Percentiles rank a stretch among this genome's conserved stretches.
Evolutionary conservation across 2,329 filamentous ascomycete species (phyloP).

Genomic region (Periconia digitata): DNA sequence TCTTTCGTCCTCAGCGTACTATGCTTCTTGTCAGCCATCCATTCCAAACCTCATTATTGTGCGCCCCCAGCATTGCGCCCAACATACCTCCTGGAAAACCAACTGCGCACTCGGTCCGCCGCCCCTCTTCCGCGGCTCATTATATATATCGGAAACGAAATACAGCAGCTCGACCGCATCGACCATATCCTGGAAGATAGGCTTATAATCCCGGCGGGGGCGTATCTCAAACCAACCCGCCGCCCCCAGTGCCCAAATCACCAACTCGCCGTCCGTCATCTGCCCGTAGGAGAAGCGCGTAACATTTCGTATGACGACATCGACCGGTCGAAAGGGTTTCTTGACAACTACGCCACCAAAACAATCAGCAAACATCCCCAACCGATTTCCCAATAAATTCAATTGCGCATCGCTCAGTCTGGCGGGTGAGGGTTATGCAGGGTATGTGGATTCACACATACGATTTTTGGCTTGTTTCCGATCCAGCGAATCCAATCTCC

Average conservation of each 20-base stretch:
- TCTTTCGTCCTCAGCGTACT: constrained; percentile 41
- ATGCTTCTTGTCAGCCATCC: constrained; percentile 8
- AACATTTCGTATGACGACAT: constrained; percentile 59
- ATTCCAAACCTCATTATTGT: background rate
- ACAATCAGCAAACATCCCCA: constrained; percentile 11
- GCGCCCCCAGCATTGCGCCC: background rate
- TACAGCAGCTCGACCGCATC: constrained; percentile 68
- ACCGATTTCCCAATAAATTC: background rate
- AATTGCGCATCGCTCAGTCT: no score
- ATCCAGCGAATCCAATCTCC: constrained; percentile 51
- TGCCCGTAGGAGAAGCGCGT: constrained; percentile 51
- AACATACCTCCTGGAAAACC: constrained; percentile 44
- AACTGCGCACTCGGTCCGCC: constrained; percentile 41
- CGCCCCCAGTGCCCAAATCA: constrained; percentile 66
- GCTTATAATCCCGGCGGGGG: constrained; percentile 59
- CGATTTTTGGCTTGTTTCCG: constrained; percentile 31
- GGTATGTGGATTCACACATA: constrained; percentile 16
- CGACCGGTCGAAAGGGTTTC: constrained; percentile 33
- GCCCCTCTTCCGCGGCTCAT: constrained; percentile 42
- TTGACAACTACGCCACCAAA: constrained; percentile 26
- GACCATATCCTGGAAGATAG: constrained; percentile 61
- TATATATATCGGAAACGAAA: constrained; percentile 61
- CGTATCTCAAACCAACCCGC: constrained; percentile 70
- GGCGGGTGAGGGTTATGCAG: no score
- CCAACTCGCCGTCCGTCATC: constrained; percentile 57